Conservation (phyloP, 768 basidiomycete genomes). For the Auricularia sp. region DNA sequence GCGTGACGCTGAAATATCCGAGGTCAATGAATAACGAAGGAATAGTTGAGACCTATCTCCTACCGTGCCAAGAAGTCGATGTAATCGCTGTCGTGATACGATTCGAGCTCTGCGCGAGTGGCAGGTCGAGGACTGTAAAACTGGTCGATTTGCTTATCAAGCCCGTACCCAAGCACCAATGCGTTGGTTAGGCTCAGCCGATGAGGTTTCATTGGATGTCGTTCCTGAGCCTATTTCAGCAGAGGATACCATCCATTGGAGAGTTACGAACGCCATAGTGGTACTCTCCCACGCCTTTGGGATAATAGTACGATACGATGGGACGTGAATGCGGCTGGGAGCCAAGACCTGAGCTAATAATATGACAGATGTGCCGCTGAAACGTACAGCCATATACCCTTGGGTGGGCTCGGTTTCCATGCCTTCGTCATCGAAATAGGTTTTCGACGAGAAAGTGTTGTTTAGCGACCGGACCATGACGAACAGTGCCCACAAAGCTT, state of each 20-base stretch:
- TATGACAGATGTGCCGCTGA: neutral
- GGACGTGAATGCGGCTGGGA: slow-evolving; percentile 68
- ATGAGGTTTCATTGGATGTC: slow-evolving; percentile 98
- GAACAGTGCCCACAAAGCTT: neutral
- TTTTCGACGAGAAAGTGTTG: neutral
- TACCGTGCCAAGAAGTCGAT: slow-evolving; percentile 90
- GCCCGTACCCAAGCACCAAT: slow-evolving; percentile 88
- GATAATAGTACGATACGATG: slow-evolving; percentile 93
- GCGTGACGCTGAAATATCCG: slow-evolving; percentile 57
- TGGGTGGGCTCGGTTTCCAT: neutral
- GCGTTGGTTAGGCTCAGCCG: slow-evolving; percentile 92
- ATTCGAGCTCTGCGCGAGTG: slow-evolving; percentile 78
- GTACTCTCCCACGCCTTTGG: slow-evolving; percentile 85
- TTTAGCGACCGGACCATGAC: neutral
- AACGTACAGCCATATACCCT: neutral
- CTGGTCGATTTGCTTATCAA: slow-evolving; percentile 89
- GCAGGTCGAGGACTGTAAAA: slow-evolving; percentile 85
- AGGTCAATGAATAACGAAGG: neutral
- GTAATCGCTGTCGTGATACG: slow-evolving; percentile 92
- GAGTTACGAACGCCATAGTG: slow-evolving; percentile 72
- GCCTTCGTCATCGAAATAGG: neutral
- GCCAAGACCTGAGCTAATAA: neutral
- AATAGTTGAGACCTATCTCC: slow-evolving; percentile 13
- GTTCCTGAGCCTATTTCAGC: slow-evolving; percentile 48
- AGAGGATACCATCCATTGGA: neutral